Evolutionary conservation across 805 yeast genomes (phyloP), one percentile per base, ranked within the genome.

Genomic region (Candida methanosorbosa): DNA sequence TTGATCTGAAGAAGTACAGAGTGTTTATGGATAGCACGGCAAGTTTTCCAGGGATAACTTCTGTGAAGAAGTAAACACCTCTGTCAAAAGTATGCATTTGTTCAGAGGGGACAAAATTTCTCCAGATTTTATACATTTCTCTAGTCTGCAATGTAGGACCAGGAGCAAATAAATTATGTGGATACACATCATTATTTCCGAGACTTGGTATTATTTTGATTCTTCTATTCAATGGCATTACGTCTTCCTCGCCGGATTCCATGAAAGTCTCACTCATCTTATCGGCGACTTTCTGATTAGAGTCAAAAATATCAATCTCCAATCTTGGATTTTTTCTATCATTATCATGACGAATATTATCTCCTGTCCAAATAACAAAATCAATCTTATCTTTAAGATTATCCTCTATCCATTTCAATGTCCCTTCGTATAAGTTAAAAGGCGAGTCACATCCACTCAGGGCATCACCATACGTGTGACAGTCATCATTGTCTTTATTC

Each of bases 341-440:
- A 47, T 79, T 81, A 54, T 84, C 94, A 54, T 84, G 95, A 37
- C 94, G 67, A 30, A 82, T 73, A 47, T 84, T 85, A 57, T 85
- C 95, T 22, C 95, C 95, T 0, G 95, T 84, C 95, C 95, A 85
- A 12, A 85, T 70, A 11, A 85, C 78, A 56, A 85, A 85, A 54
- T 85, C 95, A 32, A 85, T 77, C 43, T 84, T 76, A 54, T 82
- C 92, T 40, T 66, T 72, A 39, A 85, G 54, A 39, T 83, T 76
- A 11, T 64, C 62, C 16, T 65, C 55, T 2, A 85, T 61, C 92
- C 94, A 85, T 21, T 66, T 52, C 36, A 85, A 57, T 0, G 94
- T 83, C 14, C 65, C 65, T 9, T 75, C 62, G 56, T 80, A 74
- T 32, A 85, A 55, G 1, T 58, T 56, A 52, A 75, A 54, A 3